phyloP scores from a whole-genome alignment of 2,329 filamentous ascomycete genomes.

The Fusarium liriodendri region DNA sequence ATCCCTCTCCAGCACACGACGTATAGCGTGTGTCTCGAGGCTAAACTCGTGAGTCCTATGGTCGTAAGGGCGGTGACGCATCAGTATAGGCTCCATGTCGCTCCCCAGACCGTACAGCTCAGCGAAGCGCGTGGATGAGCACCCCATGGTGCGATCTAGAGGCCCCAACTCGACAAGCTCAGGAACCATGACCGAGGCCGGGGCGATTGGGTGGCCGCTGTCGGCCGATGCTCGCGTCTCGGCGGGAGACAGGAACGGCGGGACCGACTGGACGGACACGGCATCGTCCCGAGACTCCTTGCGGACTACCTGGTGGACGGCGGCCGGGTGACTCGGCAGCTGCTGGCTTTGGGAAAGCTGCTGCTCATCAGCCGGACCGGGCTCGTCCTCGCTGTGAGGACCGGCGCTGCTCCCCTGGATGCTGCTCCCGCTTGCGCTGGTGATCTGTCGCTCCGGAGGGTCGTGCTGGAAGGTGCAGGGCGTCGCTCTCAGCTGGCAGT shows the following conservation, averaged over 20 bases:
- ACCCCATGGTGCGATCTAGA: conserved; percentile 40
- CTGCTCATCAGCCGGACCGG: conserved; percentile 20
- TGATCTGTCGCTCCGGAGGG: conserved; percentile 42
- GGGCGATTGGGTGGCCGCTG: conserved; percentile 25
- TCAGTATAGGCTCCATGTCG: conserved; percentile 50
- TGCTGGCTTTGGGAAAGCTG: conserved; percentile 2
- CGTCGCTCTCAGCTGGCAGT: conserved; percentile 44
- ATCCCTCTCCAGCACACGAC: conserved; percentile 65
- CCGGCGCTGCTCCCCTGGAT: conserved; percentile 15
- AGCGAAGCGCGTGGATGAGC: conserved; percentile 41
- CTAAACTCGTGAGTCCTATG: conserved; percentile 51
- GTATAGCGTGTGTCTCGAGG: conserved; percentile 71
- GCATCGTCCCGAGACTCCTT: conserved; percentile 42
- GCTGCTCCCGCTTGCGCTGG: conserved; percentile 27
- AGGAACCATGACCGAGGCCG: conserved; percentile 31
- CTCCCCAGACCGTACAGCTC: conserved; percentile 49
- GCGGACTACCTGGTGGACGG: conserved; percentile 22
- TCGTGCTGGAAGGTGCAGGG: conserved; percentile 47
- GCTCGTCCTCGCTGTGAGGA: conserved; percentile 34
- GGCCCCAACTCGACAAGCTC: conserved; percentile 23
- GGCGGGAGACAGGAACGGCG: conserved; percentile 41
- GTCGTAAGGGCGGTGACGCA: conserved; percentile 63
- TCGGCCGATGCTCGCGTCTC: conserved; percentile 42
- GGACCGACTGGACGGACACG: conserved; percentile 37
- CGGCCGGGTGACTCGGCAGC: neutral